A percentile compares a stretch with the other conserved stretches of the same genome.
Conservation (phyloP, 2,329 filamentous ascomycete genomes). For the Clonostachys byssicola region DNA sequence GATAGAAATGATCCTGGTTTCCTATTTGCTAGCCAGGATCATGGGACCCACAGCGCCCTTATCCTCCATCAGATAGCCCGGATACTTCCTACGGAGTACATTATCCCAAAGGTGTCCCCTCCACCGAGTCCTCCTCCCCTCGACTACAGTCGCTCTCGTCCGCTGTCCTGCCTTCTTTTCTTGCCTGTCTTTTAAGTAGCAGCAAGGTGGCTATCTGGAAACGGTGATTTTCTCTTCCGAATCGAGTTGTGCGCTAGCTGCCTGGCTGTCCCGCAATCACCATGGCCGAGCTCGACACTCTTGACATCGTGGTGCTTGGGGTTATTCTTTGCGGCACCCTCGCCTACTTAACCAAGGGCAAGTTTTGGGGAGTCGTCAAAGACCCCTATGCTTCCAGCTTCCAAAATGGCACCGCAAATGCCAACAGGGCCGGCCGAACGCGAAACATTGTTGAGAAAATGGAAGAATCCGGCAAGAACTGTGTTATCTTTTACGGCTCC, state of each 20-base stretch:
- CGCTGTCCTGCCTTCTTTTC: no score
- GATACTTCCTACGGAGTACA: no score
- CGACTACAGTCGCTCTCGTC: no score
- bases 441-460: conserved; percentile 94
- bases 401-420: conserved; percentile 55
- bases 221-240: no score
- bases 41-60: no score
- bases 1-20: no score
- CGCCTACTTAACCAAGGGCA: conserved; percentile 98
- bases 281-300: conserved; percentile 95
- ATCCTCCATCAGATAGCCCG: no score
- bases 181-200: no score
- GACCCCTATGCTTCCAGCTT: conserved; percentile 82
- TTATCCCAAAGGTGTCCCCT: no score
- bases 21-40: no score
- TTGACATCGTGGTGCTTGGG: conserved; percentile 90
- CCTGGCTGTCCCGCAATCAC: conserved; percentile 2
- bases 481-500: conserved; percentile 96
- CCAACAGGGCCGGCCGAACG: conserved; percentile 73
- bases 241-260: not conserved
- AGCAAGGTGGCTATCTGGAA: no score
- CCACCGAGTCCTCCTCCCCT: no score
- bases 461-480: conserved; percentile 94
- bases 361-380: conserved; percentile 83
- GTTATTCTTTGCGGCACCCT: conserved; percentile 80